These are phyloP conservation scores for Phytopythium litorale DNA, from an alignment of 352 stramenopile species.

Conservation along the genomic window DNA sequence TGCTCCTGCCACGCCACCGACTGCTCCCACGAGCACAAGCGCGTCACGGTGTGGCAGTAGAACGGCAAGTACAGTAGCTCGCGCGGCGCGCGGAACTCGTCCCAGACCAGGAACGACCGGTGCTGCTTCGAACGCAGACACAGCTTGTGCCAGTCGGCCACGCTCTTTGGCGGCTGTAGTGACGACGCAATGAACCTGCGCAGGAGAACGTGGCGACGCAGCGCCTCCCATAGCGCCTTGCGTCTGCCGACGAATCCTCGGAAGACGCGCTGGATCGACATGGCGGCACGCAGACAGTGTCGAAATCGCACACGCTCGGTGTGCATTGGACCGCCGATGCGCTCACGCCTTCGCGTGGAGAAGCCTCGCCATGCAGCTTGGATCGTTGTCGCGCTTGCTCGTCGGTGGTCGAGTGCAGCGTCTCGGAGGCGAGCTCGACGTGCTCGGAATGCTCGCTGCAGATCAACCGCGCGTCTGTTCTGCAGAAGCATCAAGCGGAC, in stretches of 20 bases:
- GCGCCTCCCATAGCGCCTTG: conserved; percentile 38
- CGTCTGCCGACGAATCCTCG: conserved; percentile 43
- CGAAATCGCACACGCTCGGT: conserved; percentile 20
- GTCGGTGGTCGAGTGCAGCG: conserved; percentile 23
- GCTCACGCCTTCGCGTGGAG: conserved; percentile 26
- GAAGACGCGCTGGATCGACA: conserved; percentile 53
- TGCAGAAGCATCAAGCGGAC: conserved; percentile 48
- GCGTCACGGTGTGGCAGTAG: conserved; percentile 73
- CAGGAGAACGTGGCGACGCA: conserved; percentile 9
- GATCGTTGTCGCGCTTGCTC: conserved; percentile 39
- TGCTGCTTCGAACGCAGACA: conserved; percentile 21
- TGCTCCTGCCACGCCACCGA: conserved; percentile 44
- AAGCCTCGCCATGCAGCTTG: conserved; percentile 49
- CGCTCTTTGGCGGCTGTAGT: neutral
- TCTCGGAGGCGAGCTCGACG: conserved; percentile 41
- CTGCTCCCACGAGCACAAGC: conserved; percentile 60
- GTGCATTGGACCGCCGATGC: conserved; percentile 6
- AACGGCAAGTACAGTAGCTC: conserved; percentile 58
- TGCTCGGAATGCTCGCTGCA: conserved; percentile 68
- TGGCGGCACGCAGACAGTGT: conserved; percentile 20
- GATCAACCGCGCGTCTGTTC: conserved; percentile 48
- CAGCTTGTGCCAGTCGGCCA: conserved; percentile 13
- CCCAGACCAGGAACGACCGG: conserved; percentile 65
- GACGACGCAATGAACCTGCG: neutral
- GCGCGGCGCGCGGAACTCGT: conserved; percentile 50